Evolutionary conservation across 768 basidiomycete genomes (phyloP).

Genomic region (Termitomyces sp.): DNA sequence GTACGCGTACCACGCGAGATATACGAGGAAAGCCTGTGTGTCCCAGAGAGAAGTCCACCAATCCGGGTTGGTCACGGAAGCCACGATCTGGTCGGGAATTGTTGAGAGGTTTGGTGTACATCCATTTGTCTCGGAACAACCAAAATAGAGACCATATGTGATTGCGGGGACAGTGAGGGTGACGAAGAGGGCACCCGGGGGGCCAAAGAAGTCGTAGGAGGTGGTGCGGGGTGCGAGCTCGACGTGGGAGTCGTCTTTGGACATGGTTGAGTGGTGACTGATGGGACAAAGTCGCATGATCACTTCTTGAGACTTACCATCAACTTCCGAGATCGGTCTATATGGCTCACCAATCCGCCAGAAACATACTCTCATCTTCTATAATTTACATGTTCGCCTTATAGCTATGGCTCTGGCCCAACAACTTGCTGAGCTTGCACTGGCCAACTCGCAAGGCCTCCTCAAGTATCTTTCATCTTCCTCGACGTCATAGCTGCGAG

Average conservation of each 20-base stretch:
- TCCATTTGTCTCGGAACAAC: conserved; percentile 65
- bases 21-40: conserved; percentile 65
- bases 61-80: conserved; percentile 37
- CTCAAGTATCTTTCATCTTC: conserved; percentile 40
- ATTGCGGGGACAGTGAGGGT: conserved; percentile 65
- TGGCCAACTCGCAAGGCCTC: conserved; percentile 60
- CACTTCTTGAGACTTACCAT: neutral
- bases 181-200: conserved; percentile 69
- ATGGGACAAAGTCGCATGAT: conserved; percentile 11
- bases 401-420: conserved; percentile 47
- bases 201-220: conserved; percentile 79
- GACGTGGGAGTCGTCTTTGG: conserved; percentile 6
- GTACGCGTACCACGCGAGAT: conserved; percentile 90
- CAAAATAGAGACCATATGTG: conserved; percentile 73
- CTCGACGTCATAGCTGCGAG: neutral
- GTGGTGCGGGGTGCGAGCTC: conserved; percentile 65
- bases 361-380: neutral
- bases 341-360: neutral
- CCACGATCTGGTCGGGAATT: conserved; percentile 37
- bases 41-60: conserved; percentile 87
- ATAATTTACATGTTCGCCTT: conserved; percentile 11
- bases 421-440: conserved; percentile 62
- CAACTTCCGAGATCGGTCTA: conserved; percentile 11
- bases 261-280: conserved; percentile 20
- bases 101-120: conserved; percentile 55